Evolutionary conservation across 2,329 filamentous ascomycete species (phyloP).

Genomic region (Diplodia intermedia): DNA sequence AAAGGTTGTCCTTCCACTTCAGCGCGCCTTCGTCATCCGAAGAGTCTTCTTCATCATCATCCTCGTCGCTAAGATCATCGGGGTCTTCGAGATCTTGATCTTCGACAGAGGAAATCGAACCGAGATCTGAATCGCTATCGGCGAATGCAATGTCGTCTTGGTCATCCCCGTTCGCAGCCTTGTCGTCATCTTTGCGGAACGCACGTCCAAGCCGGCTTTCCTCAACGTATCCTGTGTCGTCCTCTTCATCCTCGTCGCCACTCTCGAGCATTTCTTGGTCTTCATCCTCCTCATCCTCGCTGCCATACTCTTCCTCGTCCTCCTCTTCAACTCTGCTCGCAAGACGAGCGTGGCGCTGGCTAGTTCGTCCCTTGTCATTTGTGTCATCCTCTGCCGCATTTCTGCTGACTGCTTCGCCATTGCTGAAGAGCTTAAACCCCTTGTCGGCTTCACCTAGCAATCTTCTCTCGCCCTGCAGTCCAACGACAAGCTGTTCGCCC

Average conservation of each 20-base stretch:
- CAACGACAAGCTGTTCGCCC: slow-evolving; percentile 93
- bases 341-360: slow-evolving; percentile 59
- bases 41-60: slow-evolving; percentile 60
- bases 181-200: slow-evolving; percentile 61
- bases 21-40: slow-evolving; percentile 73
- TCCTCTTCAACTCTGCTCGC: slow-evolving; percentile 56
- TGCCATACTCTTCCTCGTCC: slow-evolving; percentile 58
- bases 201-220: slow-evolving; percentile 57
- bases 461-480: slow-evolving; percentile 80
- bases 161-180: slow-evolving; percentile 42
- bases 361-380: slow-evolving; percentile 64
- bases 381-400: slow-evolving; percentile 60
- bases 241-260: slow-evolving; percentile 58
- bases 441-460: slow-evolving; percentile 82
- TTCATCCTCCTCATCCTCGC: slow-evolving; percentile 61
- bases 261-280: slow-evolving; percentile 54
- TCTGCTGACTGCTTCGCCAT: slow-evolving; percentile 71
- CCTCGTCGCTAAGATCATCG: slow-evolving; percentile 53
- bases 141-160: slow-evolving; percentile 83
- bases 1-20: slow-evolving; percentile 88
- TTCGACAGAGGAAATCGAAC: slow-evolving; percentile 75
- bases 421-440: slow-evolving; percentile 85
- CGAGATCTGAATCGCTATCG: slow-evolving; percentile 95
- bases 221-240: slow-evolving; percentile 58
- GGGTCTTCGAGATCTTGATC: slow-evolving; percentile 62